A percentile compares a stretch with the other conserved stretches of the same genome.
Evolutionary conservation across 768 basidiomycete species (phyloP).

Genomic region (Lactarius hatsudake): DNA sequence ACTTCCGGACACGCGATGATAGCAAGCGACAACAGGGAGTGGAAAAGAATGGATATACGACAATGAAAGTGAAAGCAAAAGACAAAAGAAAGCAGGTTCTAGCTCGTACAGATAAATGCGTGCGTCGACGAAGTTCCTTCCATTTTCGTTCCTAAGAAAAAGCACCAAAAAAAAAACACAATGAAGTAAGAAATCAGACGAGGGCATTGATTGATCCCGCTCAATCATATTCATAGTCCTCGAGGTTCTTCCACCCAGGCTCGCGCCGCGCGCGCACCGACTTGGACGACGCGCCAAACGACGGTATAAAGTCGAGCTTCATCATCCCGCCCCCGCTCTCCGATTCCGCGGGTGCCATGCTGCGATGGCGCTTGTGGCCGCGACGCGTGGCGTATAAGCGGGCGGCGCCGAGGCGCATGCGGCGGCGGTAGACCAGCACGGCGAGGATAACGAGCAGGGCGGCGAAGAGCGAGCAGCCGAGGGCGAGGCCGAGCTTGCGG

Average conservation of each 20-base stretch:
- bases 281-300: background rate
- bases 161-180: background rate
- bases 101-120: background rate
- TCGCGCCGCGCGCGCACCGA: background rate
- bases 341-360: background rate
- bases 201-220: too few relatives aligned
- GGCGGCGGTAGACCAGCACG: background rate
- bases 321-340: background rate
- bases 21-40: background rate
- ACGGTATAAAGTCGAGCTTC: constrained; percentile 1
- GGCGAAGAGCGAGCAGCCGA: constrained; percentile 5
- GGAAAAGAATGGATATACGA: background rate
- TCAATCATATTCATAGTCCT: constrained; percentile 8
- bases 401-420: background rate
- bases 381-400: too few relatives aligned
- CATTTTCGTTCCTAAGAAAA: background rate
- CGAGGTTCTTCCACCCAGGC: constrained; percentile 13
- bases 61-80: background rate
- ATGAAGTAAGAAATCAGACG: background rate
- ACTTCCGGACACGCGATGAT: background rate
- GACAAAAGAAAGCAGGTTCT: too few relatives aligned
- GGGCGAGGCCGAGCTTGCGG: constrained; percentile 10
- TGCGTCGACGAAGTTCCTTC: background rate
- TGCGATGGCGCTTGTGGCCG: background rate
- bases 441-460: background rate